Percentiles rank a stretch among this genome's conserved stretches.
Conservation (phyloP, 805 yeast species). For the Kuraishia capsulata region DNA sequence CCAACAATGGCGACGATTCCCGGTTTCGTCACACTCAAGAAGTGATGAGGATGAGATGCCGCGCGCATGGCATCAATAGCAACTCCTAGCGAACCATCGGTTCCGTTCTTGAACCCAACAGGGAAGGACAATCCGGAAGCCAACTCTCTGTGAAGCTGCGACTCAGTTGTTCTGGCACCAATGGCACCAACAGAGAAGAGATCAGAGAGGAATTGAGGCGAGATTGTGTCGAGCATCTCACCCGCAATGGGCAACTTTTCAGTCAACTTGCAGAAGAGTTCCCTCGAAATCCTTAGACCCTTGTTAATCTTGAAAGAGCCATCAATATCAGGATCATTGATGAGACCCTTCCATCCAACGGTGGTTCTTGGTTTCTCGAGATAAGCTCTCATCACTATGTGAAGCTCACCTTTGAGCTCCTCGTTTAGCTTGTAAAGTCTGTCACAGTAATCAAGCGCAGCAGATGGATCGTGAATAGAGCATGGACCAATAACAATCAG, state of each 20-base stretch:
- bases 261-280: constrained; percentile 76
- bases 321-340: constrained; percentile 93
- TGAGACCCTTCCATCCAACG: constrained; percentile 98
- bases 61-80: constrained; percentile 93
- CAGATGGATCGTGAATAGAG: constrained; percentile 85
- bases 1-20: constrained; percentile 96
- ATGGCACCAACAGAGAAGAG: constrained; percentile 91
- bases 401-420: constrained; percentile 67
- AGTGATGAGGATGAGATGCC: constrained; percentile 87
- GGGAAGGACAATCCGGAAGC: constrained; percentile 99
- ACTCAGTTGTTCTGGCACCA: constrained; percentile 98
- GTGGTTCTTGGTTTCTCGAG: constrained; percentile 98
- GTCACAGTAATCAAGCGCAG: constrained; percentile 82
- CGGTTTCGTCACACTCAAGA: constrained; percentile 94
- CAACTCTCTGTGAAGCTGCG: constrained; percentile 94
- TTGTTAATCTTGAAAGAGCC: constrained; percentile 90
- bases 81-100: constrained; percentile 89
- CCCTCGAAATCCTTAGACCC: constrained; percentile 82
- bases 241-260: constrained; percentile 87
- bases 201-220: constrained; percentile 93
- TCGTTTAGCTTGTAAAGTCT: constrained; percentile 59
- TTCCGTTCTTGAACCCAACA: constrained; percentile 96
- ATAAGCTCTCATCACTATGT: constrained; percentile 93
- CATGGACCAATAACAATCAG: constrained; percentile 94
- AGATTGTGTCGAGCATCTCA: constrained; percentile 96